Evolutionary conservation across 768 basidiomycete species (phyloP).

Genomic region (Atractiella rhizophila): DNA sequence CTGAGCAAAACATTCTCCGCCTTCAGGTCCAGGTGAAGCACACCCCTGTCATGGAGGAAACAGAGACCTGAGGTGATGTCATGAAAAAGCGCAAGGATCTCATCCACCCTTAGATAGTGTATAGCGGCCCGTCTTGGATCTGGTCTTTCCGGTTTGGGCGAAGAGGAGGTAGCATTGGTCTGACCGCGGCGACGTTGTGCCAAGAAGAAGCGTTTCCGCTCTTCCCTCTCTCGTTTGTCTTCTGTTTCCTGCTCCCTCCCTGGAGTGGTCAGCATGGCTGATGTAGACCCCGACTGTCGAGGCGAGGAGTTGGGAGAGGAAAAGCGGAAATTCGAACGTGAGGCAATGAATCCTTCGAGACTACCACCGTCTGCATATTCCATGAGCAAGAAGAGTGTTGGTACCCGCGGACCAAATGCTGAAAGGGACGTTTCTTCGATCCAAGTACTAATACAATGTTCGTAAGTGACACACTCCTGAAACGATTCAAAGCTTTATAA

Average conservation of each 20-base stretch:
- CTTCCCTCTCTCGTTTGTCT: slow-evolving; percentile 35
- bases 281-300: neutral
- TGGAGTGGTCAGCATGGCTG: slow-evolving; percentile 4
- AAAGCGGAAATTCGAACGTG: slow-evolving; percentile 38
- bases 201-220: slow-evolving; percentile 50
- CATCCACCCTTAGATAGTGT: slow-evolving; percentile 59
- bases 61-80: slow-evolving; percentile 68
- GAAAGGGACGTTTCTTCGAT: slow-evolving; percentile 1
- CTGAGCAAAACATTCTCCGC: slow-evolving; percentile 8
- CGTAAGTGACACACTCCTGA: too few species aligned
- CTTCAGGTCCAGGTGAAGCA: slow-evolving; percentile 69
- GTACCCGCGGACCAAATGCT: slow-evolving; percentile 4
- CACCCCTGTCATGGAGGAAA: slow-evolving; percentile 39
- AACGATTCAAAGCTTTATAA: too few species aligned
- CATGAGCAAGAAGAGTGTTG: slow-evolving; percentile 31
- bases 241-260: slow-evolving; percentile 3
- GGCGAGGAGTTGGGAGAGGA: slow-evolving; percentile 11
- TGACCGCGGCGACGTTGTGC: slow-evolving; percentile 28
- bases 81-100: slow-evolving; percentile 50
- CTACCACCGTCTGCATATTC: slow-evolving; percentile 71
- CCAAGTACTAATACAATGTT: too few species aligned
- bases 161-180: neutral
- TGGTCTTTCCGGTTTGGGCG: slow-evolving; percentile 28
- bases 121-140: slow-evolving; percentile 28
- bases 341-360: slow-evolving; percentile 54